Evolutionary conservation across 176 grass and related monocot genomes (phyloP).

Genomic region (Luzula sylvatica): DNA sequence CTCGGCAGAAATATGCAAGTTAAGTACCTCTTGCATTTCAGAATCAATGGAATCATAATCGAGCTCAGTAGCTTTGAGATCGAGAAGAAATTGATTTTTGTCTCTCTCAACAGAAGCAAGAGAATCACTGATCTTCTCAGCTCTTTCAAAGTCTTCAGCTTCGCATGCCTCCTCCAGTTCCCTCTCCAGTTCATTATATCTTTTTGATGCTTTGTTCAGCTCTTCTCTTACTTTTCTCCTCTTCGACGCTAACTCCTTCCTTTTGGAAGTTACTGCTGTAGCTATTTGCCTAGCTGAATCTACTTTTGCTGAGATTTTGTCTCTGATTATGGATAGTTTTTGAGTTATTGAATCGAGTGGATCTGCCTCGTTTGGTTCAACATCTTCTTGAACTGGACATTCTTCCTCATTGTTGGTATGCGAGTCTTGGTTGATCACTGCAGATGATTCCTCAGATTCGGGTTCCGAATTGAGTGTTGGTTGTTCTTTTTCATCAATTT

Average conservation of each 20-base stretch:
- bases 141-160: slow-evolving; percentile 74
- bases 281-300: slow-evolving; percentile 45
- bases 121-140: slow-evolving; percentile 64
- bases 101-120: slow-evolving; percentile 52
- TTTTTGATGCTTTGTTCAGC: slow-evolving; percentile 18
- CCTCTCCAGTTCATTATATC: slow-evolving; percentile 71
- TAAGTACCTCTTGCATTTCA: slow-evolving; percentile 61
- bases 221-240: slow-evolving; percentile 49
- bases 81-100: slow-evolving; percentile 38
- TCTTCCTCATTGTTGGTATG: slow-evolving; percentile 22
- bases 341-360: slow-evolving; percentile 34
- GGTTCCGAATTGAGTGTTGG: no score
- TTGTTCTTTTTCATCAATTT: no score
- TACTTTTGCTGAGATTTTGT: slow-evolving; percentile 48
- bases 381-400: slow-evolving; percentile 12
- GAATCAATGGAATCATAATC: slow-evolving; percentile 60
- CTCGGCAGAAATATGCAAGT: slow-evolving; percentile 45
- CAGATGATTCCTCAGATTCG: neutral
- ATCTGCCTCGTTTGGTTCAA: slow-evolving; percentile 4
- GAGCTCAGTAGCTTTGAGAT: slow-evolving; percentile 43
- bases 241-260: slow-evolving; percentile 54
- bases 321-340: slow-evolving; percentile 50
- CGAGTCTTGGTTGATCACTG: slow-evolving; percentile 7
- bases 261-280: slow-evolving; percentile 26
- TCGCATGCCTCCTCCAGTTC: slow-evolving; percentile 89